Percentiles rank a stretch among this genome's conserved stretches.
phyloP scores from a whole-genome alignment of 768 basidiomycete species.

The Suillus lakei region DNA sequence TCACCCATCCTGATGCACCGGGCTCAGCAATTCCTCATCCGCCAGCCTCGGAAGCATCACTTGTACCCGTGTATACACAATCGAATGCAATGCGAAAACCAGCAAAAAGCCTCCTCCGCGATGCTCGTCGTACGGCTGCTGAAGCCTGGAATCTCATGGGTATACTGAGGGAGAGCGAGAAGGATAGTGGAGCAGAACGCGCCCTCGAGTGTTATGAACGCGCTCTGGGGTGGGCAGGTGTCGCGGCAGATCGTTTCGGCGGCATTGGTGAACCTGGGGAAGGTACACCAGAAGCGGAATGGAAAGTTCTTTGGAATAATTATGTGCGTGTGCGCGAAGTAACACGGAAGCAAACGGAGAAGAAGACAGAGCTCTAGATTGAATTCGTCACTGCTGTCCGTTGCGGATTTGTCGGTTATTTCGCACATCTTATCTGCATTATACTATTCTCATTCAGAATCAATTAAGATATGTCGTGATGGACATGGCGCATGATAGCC shows the following conservation, averaged over 20 bases:
- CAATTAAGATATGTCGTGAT: background rate
- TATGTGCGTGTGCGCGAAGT: constrained; percentile 53
- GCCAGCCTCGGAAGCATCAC: constrained; percentile 43
- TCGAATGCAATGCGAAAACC: constrained; percentile 57
- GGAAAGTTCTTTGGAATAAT: constrained; percentile 64
- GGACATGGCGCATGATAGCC: background rate
- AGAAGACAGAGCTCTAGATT: background rate
- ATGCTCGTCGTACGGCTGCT: constrained; percentile 71
- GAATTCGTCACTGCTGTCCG: background rate
- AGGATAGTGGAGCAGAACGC: constrained; percentile 33
- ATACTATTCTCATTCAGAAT: background rate
- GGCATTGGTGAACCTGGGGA: constrained; percentile 50
- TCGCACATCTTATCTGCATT: background rate
- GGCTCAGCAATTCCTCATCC: constrained; percentile 39
- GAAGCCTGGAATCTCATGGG: constrained; percentile 81
- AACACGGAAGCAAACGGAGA: constrained; percentile 15
- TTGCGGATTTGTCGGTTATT: background rate
- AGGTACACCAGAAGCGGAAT: constrained; percentile 61
- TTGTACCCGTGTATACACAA: constrained; percentile 49
- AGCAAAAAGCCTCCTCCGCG: constrained; percentile 63
- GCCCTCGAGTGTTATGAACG: constrained; percentile 71
- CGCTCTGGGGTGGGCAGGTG: constrained; percentile 71
- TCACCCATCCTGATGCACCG: constrained; percentile 38
- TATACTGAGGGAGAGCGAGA: constrained; percentile 55
- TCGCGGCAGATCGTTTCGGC: constrained; percentile 39